Evolutionary conservation across 495 filamentous ascomycete species (phyloP).

Genomic region (Lasiosphaeria hispida): DNA sequence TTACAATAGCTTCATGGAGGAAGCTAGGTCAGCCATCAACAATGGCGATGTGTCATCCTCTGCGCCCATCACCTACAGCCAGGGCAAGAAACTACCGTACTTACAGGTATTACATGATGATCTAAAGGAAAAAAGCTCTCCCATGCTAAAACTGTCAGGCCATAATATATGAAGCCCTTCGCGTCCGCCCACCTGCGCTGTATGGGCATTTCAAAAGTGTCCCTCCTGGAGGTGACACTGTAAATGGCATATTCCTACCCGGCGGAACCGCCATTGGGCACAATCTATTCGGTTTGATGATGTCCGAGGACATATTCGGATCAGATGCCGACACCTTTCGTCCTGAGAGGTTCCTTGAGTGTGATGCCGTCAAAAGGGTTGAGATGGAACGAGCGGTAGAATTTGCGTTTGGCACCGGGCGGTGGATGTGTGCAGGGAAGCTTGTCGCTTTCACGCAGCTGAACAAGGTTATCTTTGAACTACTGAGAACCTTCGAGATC

Average conservation of each 20-base stretch:
- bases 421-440: constrained; percentile 38
- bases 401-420: constrained; percentile 32
- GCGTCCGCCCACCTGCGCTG: constrained; percentile 39
- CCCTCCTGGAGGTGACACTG: constrained; percentile 36
- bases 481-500: constrained; percentile 11
- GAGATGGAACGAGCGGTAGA: constrained; percentile 34
- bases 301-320: constrained; percentile 41
- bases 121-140: too few relatives aligned
- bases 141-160: constrained; percentile 34
- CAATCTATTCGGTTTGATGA: constrained; percentile 24
- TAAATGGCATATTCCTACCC: constrained; percentile 56
- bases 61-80: constrained; percentile 33
- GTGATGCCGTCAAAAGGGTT: constrained; percentile 24
- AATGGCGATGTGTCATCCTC: constrained; percentile 22
- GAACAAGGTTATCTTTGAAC: constrained; percentile 51
- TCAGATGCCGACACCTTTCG: constrained; percentile 43
- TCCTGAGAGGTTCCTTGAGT: constrained; percentile 52
- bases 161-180: constrained; percentile 42
- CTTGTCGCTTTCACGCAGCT: constrained; percentile 39
- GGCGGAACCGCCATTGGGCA: constrained; percentile 54
- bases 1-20: constrained; percentile 54
- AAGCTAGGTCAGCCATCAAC: constrained; percentile 45
- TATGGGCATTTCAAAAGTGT: constrained; percentile 48
- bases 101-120: constrained; percentile 29
- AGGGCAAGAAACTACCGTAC: constrained; percentile 42